Base-by-base conservation (phyloP, 2,329 filamentous ascomycete species). In the Fusarium globosum region DNA sequence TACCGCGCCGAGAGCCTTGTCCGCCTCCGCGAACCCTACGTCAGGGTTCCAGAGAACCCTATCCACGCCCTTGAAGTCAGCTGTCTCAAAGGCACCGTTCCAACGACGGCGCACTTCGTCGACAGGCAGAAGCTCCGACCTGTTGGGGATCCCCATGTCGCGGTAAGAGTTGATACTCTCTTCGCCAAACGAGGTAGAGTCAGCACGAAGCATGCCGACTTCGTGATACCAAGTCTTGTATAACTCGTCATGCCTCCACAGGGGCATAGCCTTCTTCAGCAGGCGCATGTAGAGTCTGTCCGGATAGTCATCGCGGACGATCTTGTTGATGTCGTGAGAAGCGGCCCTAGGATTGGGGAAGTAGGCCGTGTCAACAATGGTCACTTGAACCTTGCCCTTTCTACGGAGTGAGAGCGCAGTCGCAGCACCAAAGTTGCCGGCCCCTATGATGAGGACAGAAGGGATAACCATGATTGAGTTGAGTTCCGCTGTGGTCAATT, bases 1-100 rank as follows among this genome's bases (percentile, higher is more conserved):
- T 20, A 91, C 86, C 18, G 87, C 88, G 57, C 83, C 81, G 53
- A 91, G 80, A 42, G 87, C 85, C 78, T 89, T 87, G 63, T 88
- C 88, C 18, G 89, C 89, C 57, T 88, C 86, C 23, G 85, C 88
- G 84, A 88, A 91, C 4, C 89, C 89, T 78, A 88, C 89, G 38
- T 84, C 86, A 68, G 86, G 87, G 81, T 91, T 91, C 72, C 87
- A 85, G 28, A 89, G 83, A 23, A 90, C 84, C 71, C 86, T 86
- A 68, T 87, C 87, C 51, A 89, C 84, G 13, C 84, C 87, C 12
- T 83, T 85, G 76, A 90, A 90, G 68, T 90, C 84, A 38, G 89
- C 86, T 49, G 88, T 86, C 33, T 87, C 84, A 74, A 91, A 90
- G 13, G 88, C 79, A 0, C 88, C 89, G 48, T 87, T 87, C 79